These are phyloP conservation scores for Corchorus capsularis DNA, from an alignment of 345 rosid genomes.

Conservation along the genomic window DNA sequence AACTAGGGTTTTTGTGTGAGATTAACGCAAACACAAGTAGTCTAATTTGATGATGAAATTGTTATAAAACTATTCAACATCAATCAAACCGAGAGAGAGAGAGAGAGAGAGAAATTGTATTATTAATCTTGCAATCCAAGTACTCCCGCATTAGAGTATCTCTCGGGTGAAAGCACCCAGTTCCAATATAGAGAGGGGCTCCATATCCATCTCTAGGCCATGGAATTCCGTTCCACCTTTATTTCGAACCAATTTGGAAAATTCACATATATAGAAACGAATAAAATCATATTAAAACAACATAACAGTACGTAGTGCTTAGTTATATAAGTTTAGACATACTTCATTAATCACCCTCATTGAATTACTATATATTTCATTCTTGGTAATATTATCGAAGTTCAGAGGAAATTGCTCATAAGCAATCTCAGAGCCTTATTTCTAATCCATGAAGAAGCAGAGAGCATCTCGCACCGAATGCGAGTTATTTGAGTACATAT, in stretches of 20 bases:
- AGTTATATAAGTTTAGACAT: too few relatives aligned
- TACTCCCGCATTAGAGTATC: constrained; percentile 61
- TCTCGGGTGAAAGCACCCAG: constrained; percentile 86
- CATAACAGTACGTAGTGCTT: too few relatives aligned
- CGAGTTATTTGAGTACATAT: constrained; percentile 91
- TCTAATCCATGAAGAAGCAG: constrained; percentile 81
- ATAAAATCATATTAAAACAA: not conserved
- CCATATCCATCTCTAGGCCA: constrained; percentile 70
- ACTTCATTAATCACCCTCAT: constrained; percentile 31
- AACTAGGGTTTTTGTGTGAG: too few relatives aligned
- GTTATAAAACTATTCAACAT: too few relatives aligned
- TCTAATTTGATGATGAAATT: too few relatives aligned
- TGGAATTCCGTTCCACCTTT: constrained; percentile 66
- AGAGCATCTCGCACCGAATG: constrained; percentile 66
- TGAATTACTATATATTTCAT: constrained; percentile 52
- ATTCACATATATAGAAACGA: too few relatives aligned
- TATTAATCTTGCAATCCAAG: too few relatives aligned
- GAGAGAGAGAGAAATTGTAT: too few relatives aligned
- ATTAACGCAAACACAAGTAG: too few relatives aligned
- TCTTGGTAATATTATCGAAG: constrained; percentile 53
- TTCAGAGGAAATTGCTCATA: constrained; percentile 69
- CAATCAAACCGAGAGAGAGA: too few relatives aligned
- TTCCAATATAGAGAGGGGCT: constrained; percentile 65
- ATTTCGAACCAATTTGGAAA: not conserved
- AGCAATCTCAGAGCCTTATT: constrained; percentile 58